Base-by-base conservation (phyloP, 176 grass and related monocot genomes). In the Oryza glaberrima region DNA sequence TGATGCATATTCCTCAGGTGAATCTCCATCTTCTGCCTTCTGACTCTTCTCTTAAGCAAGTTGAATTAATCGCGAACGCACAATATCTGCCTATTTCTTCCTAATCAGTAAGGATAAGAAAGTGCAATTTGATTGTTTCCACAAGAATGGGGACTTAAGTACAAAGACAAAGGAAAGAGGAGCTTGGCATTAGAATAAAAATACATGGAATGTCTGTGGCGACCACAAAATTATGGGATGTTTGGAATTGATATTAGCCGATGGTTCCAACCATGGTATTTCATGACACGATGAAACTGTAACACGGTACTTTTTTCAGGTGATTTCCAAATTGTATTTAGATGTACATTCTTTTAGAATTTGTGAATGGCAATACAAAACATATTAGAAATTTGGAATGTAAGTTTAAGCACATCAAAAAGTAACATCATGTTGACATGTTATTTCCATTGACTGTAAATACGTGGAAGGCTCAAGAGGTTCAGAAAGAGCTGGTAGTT, bases 271-370 rank as follows among this genome's bases (percentile, higher is more conserved):
- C 12, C 22, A 54, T 16, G 63, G 7, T 49, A 49, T 68, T 84
- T 75, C 66, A n/a, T 56, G 82, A 60, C 45, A 69, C 46, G 54
- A 54, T 67, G 45, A 51, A 68, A 69, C 23, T 77, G 76, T 74
- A 23, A 22, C n/a, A 43, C 46, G 75, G 12, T 46, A 79, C 46
- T 67, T 61, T n/a, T n/a, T 58, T n/a, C 16, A 76, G 48, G 23
- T 70, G 41, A 48, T 17, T 67, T 32, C 25, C 77, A 67, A 44
- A 74, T 7, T 67, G n/a, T 77, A 78, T 54, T 78, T 51, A 74
- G 34, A 45, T 76, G 82, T 41, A 81, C 64, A 73, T 45, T 67
- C 76, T 58, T 83, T 34, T 70, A 85, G 70, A 89, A 17, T 81
- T 58, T 79, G n/a, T 72, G 32, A 6, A 81, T 32, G 65, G 65